phyloP scores from a whole-genome alignment of 1,139 yeast genomes.

The Sugiyamaella japonica region DNA sequence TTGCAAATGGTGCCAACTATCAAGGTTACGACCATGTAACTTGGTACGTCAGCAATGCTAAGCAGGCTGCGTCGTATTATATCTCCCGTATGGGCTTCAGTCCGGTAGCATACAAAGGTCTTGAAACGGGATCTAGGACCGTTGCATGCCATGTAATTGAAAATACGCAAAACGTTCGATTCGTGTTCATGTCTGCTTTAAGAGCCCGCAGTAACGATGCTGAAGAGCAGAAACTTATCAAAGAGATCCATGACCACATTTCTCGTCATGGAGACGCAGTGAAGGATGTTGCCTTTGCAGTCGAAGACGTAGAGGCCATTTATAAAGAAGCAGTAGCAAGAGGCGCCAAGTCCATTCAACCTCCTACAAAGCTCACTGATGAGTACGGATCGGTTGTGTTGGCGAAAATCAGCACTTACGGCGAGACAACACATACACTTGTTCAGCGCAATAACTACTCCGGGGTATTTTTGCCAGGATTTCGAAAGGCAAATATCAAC shows the following conservation, averaged over 20 bases:
- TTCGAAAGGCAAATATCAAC: slow-evolving; percentile 28
- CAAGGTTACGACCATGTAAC: slow-evolving; percentile 52
- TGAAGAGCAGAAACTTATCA: slow-evolving; percentile 35
- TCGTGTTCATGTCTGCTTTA: slow-evolving; percentile 53
- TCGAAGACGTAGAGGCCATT: slow-evolving; percentile 49
- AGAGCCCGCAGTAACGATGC: slow-evolving; percentile 34
- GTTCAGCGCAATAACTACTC: slow-evolving; percentile 48
- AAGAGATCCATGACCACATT: slow-evolving; percentile 46
- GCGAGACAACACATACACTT: slow-evolving; percentile 69
- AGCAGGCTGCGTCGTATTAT: slow-evolving; percentile 58
- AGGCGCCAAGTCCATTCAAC: slow-evolving; percentile 55
- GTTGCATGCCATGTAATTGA: slow-evolving; percentile 60
- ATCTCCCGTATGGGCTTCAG: slow-evolving; percentile 61
- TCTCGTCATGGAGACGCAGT: slow-evolving; percentile 71
- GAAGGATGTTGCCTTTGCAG: slow-evolving; percentile 66
- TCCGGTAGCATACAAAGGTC: slow-evolving; percentile 60
- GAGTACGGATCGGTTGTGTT: slow-evolving; percentile 50
- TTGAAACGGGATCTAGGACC: slow-evolving; percentile 64
- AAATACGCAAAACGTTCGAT: slow-evolving; percentile 52
- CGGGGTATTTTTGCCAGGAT: slow-evolving; percentile 58
- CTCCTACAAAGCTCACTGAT: slow-evolving; percentile 50
- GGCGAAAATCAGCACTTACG: slow-evolving; percentile 61
- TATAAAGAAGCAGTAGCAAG: slow-evolving; percentile 49
- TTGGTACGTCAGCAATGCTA: slow-evolving; percentile 68
- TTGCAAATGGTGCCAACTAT: slow-evolving; percentile 17